Base-by-base conservation (phyloP, 169 alveolate genomes). In the Plasmodium vinckei region DNA sequence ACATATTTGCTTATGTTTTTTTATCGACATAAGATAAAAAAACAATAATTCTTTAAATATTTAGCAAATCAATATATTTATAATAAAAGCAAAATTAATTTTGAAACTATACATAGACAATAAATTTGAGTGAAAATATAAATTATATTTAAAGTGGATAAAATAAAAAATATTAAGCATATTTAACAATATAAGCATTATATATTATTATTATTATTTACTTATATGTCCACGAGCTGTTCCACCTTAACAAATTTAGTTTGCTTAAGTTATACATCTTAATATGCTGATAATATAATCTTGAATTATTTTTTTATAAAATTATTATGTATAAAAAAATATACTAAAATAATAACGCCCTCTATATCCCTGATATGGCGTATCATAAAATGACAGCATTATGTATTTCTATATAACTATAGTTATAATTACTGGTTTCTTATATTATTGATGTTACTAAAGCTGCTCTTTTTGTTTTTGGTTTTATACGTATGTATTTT, bases 181-280 rank as follows among this genome's bases (percentile, higher is more conserved):
- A 33, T 33, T 33, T 33, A 33, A 3, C 42, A 33, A 33, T 33
- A 33, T 56, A 17, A 56, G 5, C 9, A 69, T n/a, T 19, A 72
- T 59, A 72, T 72, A 75, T 75, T 64, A 63, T 61, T 27, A 61
- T 75, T 68, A 21, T 68, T 65, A 54, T 82, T 82, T 82, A 82
- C 90, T 82, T 82, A 82, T 67, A 82, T 9, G 90, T 82, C 90
- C 90, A 82, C n/a, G 90, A 65, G 25, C 86, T 47, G 90, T 68
- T 82, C 79, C 84, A 68, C 69, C 90, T 82, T 82, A 67, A 39
- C 56, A 67, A 82, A 51, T 33, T 21, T 44, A 46, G 7, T 67
- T 17, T 68, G 25, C 86, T 82, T 68, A 82, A 56, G 44, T 82
- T 75, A 46, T 17, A 46, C 88, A 75, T 75, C 51, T 75, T 63